Conservation (phyloP, 2,329 filamentous ascomycete genomes). For the Trichoderma oligosporum region DNA sequence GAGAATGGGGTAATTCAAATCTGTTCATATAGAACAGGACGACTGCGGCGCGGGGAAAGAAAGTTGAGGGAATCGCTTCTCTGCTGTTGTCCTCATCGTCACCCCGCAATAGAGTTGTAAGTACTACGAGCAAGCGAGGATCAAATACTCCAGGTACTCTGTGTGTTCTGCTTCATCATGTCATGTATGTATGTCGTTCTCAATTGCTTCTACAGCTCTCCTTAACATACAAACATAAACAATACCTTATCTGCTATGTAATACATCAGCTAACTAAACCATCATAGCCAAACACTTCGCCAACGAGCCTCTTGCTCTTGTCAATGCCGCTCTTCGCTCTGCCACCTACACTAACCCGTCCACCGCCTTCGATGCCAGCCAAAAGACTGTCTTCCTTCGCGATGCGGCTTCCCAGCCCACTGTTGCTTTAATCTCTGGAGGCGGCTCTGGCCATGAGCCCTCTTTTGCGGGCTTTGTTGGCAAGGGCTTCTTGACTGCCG, state of each 20-base stretch:
- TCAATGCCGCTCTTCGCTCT: conserved; percentile 26
- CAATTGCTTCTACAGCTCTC: no score
- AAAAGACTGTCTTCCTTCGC: conserved; percentile 28
- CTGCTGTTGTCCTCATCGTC: background rate
- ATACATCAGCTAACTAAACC: background rate
- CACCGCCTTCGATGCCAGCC: conserved; percentile 25
- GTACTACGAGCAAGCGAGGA: background rate
- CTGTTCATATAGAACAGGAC: background rate
- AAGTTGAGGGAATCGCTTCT: background rate
- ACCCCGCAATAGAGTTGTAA: background rate
- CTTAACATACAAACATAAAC: no score
- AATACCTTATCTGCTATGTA: no score
- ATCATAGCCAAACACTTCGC: conserved; percentile 25
- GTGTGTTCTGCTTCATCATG: conserved; percentile 1
- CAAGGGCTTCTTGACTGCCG: conserved; percentile 62
- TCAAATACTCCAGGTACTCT: no score
- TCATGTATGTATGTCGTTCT: background rate
- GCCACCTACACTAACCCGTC: conserved; percentile 30
- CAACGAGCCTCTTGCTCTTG: conserved; percentile 24
- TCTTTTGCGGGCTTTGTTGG: conserved; percentile 70
- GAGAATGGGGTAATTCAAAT: conserved; percentile 14
- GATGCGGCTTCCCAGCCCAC: conserved; percentile 21
- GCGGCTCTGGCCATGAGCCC: conserved; percentile 70
- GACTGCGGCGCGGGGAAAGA: background rate
- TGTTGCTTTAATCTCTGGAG: conserved; percentile 48